Evolutionary conservation across 2,329 filamentous ascomycete genomes (phyloP), one percentile per base, ranked within the genome.

Genomic region (Pseudocercospora cruenta): DNA sequence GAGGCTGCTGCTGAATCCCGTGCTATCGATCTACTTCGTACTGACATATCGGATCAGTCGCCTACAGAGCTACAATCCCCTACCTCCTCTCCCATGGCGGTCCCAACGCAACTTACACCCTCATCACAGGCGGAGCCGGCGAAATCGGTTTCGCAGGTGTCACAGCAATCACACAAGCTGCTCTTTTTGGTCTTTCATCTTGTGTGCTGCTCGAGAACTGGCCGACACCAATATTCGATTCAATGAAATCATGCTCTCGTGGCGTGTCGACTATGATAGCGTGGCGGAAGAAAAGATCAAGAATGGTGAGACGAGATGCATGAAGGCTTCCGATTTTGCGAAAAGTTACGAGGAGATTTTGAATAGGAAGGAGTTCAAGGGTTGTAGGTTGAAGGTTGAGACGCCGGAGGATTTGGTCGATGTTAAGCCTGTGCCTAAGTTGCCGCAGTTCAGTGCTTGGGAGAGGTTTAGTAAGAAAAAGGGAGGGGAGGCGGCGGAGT

Each of bases 161-260:
- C 33, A 70, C 77, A 4, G 75, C 74, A 33, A 73, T 80, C 49
- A 70, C 63, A 1, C 79, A 81, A 61, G 78, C 78, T 19, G 73
- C 79, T 0, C 67, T 81, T 9, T 81, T 75, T 71, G 74, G 76
- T 39, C 73, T 81, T 66, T 68, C 72, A 1, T 73, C 65, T 8
- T 75, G 72, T 75, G 72, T 16, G 78, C 77, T 4, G 67, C 69
- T n/a, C 73, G 70, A 9, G 78, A 78, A 14, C 73, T 73, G 28
- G 61, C 60, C 7, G 60, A 71, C 0, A 77, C 77, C 2, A 79
- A 78, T 63, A 71, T 82, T 6, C 78, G 79, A 22, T 78, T 80
- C 71, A 79, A 80, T 57, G 80, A 81, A 62, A 70, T 80, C n/a
- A 80, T 78, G 59, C 75, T 81, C 1, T 68, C 49, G n/a, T 65